Percentiles rank a stretch among this genome's conserved stretches.
Conservation (phyloP, 2,329 filamentous ascomycete species). For the Diplodia scrobiculata region DNA sequence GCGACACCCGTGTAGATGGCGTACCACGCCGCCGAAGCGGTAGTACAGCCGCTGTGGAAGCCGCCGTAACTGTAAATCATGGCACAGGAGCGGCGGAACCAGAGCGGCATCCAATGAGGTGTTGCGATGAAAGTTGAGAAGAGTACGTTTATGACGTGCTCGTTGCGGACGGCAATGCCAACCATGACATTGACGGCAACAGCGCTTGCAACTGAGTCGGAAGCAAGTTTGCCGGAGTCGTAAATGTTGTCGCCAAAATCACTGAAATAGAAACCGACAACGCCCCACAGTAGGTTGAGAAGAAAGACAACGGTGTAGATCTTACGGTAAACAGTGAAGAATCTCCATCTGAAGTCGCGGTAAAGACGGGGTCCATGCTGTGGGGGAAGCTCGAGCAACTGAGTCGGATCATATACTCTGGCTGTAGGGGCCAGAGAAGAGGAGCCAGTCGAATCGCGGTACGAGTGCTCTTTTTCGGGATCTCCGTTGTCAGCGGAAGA, state of each 20-base stretch:
- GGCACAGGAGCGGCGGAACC: conserved; percentile 34
- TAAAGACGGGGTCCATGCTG: neutral
- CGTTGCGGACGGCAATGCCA: conserved; percentile 39
- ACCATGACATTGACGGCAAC: conserved; percentile 42
- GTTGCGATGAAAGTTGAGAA: conserved; percentile 40
- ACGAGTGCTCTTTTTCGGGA: neutral
- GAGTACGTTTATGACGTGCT: conserved; percentile 40
- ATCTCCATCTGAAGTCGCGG: conserved; percentile 21
- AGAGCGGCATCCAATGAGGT: conserved; percentile 37
- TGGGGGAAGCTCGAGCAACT: conserved; percentile 3
- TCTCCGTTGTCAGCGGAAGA: neutral
- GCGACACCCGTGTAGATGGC: conserved; percentile 44
- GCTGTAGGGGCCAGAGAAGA: neutral
- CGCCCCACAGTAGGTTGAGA: conserved; percentile 20
- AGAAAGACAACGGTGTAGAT: conserved; percentile 27
- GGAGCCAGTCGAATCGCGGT: neutral
- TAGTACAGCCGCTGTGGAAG: conserved; percentile 40
- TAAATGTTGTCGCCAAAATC: neutral
- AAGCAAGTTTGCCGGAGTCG: neutral
- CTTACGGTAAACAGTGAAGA: conserved; percentile 27
- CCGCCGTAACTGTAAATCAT: conserved; percentile 43
- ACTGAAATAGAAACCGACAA: conserved; percentile 17
- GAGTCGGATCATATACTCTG: neutral
- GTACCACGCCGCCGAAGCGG: conserved; percentile 48
- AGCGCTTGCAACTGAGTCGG: conserved; percentile 34